A percentile compares a stretch with the other conserved stretches of the same genome.
Evolutionary conservation across 768 basidiomycete genomes (phyloP).

Genomic region (Sistotremastrum niveocremeum): DNA sequence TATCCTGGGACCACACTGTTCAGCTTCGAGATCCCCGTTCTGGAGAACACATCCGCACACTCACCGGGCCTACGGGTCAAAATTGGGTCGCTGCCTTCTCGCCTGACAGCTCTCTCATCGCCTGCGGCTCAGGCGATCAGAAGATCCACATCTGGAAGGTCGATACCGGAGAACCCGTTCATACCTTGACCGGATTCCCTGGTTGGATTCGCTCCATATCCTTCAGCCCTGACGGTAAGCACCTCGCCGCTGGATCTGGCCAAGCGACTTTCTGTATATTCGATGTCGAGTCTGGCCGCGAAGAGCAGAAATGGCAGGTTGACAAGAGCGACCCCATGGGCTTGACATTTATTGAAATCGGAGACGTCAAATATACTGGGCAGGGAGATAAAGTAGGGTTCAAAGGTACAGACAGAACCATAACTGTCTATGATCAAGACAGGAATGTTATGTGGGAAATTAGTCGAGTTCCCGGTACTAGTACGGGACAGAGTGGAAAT

Average conservation of each 20-base stretch:
- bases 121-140: slow-evolving; percentile 3
- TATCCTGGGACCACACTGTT: background rate
- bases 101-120: slow-evolving; percentile 1
- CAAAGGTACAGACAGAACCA: background rate
- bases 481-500: no score
- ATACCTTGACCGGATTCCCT: background rate
- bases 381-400: background rate
- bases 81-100: slow-evolving; percentile 2
- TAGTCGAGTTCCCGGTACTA: no score
- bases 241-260: no score
- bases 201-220: background rate
- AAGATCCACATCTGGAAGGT: slow-evolving; percentile 3
- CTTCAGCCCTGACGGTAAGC: background rate
- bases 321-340: no score
- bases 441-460: background rate
- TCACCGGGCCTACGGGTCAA: background rate
- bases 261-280: no score
- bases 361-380: no score
- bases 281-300: no score
- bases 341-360: no score
- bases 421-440: background rate
- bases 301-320: no score
- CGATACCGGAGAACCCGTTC: slow-evolving; percentile 1
- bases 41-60: no score
- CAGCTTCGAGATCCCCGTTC: background rate